Conservation (phyloP, 805 yeast species). For the Schwanniomyces occidentalis region DNA sequence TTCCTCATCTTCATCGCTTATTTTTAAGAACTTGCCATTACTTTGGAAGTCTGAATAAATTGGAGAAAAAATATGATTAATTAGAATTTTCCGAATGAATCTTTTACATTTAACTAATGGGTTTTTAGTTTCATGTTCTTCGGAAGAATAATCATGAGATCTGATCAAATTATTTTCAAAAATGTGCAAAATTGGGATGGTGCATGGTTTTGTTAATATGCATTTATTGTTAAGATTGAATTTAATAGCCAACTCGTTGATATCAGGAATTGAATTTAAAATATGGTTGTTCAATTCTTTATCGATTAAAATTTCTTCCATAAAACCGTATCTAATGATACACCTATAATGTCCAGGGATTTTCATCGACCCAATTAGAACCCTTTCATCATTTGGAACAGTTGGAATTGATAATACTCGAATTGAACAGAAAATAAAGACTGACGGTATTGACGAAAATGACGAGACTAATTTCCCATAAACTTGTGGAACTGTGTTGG, state of each 20-base stretch:
- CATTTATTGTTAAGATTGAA: slow-evolving; percentile 1
- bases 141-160: slow-evolving; percentile 18
- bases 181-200: slow-evolving; percentile 24
- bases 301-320: slow-evolving; percentile 35
- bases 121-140: slow-evolving; percentile 16
- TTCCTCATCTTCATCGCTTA: slow-evolving; percentile 22
- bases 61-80: slow-evolving; percentile 29
- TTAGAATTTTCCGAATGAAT: slow-evolving; percentile 17
- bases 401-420: slow-evolving; percentile 45
- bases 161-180: slow-evolving; percentile 30
- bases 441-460: slow-evolving; percentile 44
- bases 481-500: slow-evolving; percentile 47
- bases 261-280: slow-evolving; percentile 19
- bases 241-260: slow-evolving; percentile 10
- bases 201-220: background rate
- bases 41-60: slow-evolving; percentile 21
- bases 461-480: slow-evolving; percentile 37
- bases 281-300: slow-evolving; percentile 18
- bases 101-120: slow-evolving; percentile 13
- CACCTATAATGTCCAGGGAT: slow-evolving; percentile 50
- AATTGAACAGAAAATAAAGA: slow-evolving; percentile 45
- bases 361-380: slow-evolving; percentile 39
- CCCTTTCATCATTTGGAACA: slow-evolving; percentile 38
- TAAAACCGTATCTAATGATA: slow-evolving; percentile 50
- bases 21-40: slow-evolving; percentile 20